Evolutionary conservation across 164 flowering plant genomes (phyloP).

Genomic region (Platanus orientalis): DNA sequence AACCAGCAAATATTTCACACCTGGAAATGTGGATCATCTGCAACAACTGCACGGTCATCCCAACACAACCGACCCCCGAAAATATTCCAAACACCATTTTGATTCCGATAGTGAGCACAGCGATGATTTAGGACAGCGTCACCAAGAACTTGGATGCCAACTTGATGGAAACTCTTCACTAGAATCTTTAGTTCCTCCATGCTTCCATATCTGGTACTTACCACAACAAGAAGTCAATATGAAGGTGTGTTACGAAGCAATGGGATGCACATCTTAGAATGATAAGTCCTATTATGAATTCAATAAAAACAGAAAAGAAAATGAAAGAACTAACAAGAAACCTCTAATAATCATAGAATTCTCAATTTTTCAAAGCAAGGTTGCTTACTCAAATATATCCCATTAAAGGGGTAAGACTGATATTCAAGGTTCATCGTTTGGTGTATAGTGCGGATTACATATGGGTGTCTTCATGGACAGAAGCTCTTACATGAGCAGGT

Average conservation of each 20-base stretch:
- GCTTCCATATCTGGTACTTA: constrained; percentile 69
- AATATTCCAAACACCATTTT: constrained; percentile 93
- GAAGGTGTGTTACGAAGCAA: not conserved
- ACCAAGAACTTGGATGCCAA: constrained; percentile 78
- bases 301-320: not conserved
- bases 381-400: too few species aligned
- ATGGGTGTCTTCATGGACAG: too few species aligned
- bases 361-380: too few species aligned
- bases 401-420: too few species aligned
- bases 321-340: too few species aligned
- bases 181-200: constrained; percentile 68
- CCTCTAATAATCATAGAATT: too few species aligned
- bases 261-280: not conserved
- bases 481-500: too few species aligned
- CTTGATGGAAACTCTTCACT: constrained; percentile 68
- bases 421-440: too few species aligned
- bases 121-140: constrained; percentile 96
- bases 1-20: constrained; percentile 28
- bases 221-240: constrained; percentile 4
- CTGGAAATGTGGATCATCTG: constrained; percentile 99
- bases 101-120: constrained; percentile 76
- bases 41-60: constrained; percentile 96
- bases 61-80: constrained; percentile 92
- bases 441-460: too few species aligned
- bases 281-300: not conserved